phyloP scores from a whole-genome alignment of 225 moss, liverwort and hornwort genomes.

The Sphagnum tenellum region DNA sequence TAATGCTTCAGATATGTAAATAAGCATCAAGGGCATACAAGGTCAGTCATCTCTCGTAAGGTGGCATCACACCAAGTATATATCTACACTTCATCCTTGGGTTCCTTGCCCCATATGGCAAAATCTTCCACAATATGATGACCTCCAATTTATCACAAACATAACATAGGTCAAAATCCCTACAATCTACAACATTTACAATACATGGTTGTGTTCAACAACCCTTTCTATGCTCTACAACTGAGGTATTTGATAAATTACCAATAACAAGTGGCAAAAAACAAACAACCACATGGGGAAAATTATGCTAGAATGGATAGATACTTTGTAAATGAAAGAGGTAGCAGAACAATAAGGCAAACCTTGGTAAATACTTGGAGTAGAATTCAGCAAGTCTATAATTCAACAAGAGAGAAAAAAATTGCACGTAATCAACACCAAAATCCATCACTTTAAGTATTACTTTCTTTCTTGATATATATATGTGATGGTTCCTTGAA shows the following conservation, averaged over 20 bases:
- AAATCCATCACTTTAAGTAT: too few species aligned
- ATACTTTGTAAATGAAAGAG: not conserved
- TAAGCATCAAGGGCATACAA: conserved; percentile 31
- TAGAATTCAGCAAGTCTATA: conserved; percentile 92
- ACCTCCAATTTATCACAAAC: conserved; percentile 48
- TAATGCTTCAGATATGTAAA: too few species aligned
- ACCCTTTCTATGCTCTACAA: too few species aligned
- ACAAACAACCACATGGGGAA: not conserved
- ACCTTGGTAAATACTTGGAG: conserved; percentile 99
- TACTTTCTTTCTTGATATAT: too few species aligned
- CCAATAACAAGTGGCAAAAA: not conserved
- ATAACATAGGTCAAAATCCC: too few species aligned
- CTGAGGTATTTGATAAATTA: too few species aligned
- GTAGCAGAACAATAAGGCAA: not conserved
- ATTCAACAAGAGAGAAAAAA: too few species aligned
- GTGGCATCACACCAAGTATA: conserved; percentile 99
- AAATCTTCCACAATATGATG: conserved; percentile 95
- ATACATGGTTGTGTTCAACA: too few species aligned
- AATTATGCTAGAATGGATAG: not conserved
- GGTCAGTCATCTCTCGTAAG: conserved; percentile 93
- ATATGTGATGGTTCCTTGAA: too few species aligned
- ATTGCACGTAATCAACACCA: too few species aligned
- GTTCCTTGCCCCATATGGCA: conserved; percentile 82
- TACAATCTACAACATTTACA: too few species aligned
- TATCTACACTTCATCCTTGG: conserved; percentile 99